Conservation (phyloP, 1,139 yeast species). For the Yamadazyma blattariae region DNA sequence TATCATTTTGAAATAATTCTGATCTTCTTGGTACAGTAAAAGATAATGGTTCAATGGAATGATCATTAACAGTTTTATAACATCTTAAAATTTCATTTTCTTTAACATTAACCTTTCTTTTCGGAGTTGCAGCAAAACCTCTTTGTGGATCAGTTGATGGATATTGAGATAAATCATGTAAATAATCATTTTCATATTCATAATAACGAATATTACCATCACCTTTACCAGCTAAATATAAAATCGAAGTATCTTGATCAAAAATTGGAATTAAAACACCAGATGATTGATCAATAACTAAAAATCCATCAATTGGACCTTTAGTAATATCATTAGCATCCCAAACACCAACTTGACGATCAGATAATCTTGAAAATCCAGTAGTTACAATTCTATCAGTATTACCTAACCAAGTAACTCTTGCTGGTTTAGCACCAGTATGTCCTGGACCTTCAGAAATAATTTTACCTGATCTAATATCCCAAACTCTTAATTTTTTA, state of each 20-base stretch:
- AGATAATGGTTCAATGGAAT: slow-evolving; percentile 81
- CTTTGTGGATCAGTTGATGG: slow-evolving; percentile 91
- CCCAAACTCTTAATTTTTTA: slow-evolving; percentile 89
- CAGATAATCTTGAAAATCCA: slow-evolving; percentile 91
- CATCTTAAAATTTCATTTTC: slow-evolving; percentile 82
- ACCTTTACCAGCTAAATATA: slow-evolving; percentile 95
- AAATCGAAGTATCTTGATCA: slow-evolving; percentile 75
- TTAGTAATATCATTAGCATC: slow-evolving; percentile 66
- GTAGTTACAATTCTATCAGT: slow-evolving; percentile 85
- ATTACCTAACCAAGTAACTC: slow-evolving; percentile 89
- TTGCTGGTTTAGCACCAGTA: slow-evolving; percentile 84
- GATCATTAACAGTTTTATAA: slow-evolving; percentile 83
- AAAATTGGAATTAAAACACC: slow-evolving; percentile 91
- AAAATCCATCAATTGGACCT: slow-evolving; percentile 89
- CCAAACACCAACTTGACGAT: slow-evolving; percentile 95
- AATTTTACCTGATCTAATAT: slow-evolving; percentile 69
- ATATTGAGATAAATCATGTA: slow-evolving; percentile 80
- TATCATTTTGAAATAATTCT: slow-evolving; percentile 88
- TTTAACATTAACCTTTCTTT: slow-evolving; percentile 69
- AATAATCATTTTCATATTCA: slow-evolving; percentile 80
- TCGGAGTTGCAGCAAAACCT: slow-evolving; percentile 90
- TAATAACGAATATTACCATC: slow-evolving; percentile 95
- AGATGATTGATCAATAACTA: slow-evolving; percentile 82
- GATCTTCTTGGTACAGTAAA: slow-evolving; percentile 92
- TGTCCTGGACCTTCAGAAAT: slow-evolving; percentile 88